Percentiles rank a stretch among this genome's conserved stretches.
phyloP scores from a whole-genome alignment of 495 filamentous ascomycete species.

The Penicillium manginii region DNA sequence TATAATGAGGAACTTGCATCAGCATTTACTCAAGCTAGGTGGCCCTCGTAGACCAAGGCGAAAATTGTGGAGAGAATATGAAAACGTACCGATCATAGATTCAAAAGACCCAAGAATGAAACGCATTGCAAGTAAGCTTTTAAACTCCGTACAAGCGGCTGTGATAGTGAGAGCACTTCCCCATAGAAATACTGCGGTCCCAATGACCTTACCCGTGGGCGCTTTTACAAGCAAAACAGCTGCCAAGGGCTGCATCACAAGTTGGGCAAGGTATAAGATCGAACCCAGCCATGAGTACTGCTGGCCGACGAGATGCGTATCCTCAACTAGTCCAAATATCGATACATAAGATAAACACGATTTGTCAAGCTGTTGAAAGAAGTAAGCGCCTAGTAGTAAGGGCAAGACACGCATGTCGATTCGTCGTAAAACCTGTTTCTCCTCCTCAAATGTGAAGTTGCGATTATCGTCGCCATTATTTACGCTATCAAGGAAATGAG shows the following conservation, averaged over 20 bases:
- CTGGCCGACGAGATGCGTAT: slow-evolving; percentile 43
- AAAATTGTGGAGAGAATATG: neutral
- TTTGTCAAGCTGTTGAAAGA: slow-evolving; percentile 59
- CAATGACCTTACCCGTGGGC: slow-evolving; percentile 49
- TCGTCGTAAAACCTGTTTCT: slow-evolving; percentile 44
- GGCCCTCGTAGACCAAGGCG: no score
- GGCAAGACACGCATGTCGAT: slow-evolving; percentile 55
- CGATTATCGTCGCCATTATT: slow-evolving; percentile 6
- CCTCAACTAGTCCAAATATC: slow-evolving; percentile 47
- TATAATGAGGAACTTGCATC: no score
- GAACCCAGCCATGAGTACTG: slow-evolving; percentile 54
- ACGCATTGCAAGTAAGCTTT: slow-evolving; percentile 30
- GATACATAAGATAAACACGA: slow-evolving; percentile 52
- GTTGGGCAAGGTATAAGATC: slow-evolving; percentile 49
- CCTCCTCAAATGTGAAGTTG: slow-evolving; percentile 53
- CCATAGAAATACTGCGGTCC: slow-evolving; percentile 35
- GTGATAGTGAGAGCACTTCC: slow-evolving; percentile 4
- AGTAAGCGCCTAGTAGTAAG: slow-evolving; percentile 35
- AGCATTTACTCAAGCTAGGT: no score
- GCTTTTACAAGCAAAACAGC: slow-evolving; percentile 32
- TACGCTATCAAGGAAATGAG: neutral
- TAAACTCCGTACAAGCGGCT: slow-evolving; percentile 3
- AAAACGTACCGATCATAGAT: slow-evolving; percentile 24
- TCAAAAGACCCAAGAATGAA: slow-evolving; percentile 64
- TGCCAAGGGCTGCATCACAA: slow-evolving; percentile 35